Conservation (phyloP, 2,329 filamentous ascomycete genomes). For the Hypoxylon sp. region DNA sequence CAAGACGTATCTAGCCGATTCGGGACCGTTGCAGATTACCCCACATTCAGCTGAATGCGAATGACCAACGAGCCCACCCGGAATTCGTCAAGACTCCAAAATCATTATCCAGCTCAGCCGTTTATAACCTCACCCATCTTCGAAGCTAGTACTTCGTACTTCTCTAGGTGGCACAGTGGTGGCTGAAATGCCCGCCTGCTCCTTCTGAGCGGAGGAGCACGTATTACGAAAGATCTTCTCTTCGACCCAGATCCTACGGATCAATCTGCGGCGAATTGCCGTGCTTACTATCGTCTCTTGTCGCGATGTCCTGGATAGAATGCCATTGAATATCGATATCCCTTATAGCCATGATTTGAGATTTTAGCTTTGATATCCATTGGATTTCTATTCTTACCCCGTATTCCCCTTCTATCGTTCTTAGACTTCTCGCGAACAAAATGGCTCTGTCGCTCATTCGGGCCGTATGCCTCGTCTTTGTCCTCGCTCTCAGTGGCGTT, state of each 20-base stretch:
- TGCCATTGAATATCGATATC: constrained; percentile 21
- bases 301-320: constrained; percentile 9
- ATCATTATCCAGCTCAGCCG: constrained; percentile 4
- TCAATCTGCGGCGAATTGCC: constrained; percentile 7
- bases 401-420: neutral
- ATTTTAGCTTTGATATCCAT: constrained; percentile 7
- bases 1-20: neutral
- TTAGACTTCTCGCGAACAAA: constrained; percentile 1
- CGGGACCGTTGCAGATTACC: neutral
- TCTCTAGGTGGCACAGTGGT: constrained; percentile 1
- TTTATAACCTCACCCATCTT: constrained; percentile 5
- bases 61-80: neutral
- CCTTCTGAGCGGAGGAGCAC: neutral
- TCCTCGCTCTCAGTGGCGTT: constrained; percentile 12
- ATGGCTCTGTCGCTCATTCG: constrained; percentile 31
- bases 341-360: constrained; percentile 32
- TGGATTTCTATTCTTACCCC: constrained; percentile 12
- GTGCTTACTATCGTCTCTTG: constrained; percentile 14
- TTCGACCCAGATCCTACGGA: constrained; percentile 8
- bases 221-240: neutral
- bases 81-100: neutral
- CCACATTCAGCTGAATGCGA: neutral
- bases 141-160: constrained; percentile 12
- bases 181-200: constrained; percentile 6
- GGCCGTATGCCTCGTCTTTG: constrained; percentile 11